A percentile compares a stretch with the other conserved stretches of the same genome.
Evolutionary conservation across 1,139 yeast species (phyloP).

Genomic region (Candida tetrigidarum): DNA sequence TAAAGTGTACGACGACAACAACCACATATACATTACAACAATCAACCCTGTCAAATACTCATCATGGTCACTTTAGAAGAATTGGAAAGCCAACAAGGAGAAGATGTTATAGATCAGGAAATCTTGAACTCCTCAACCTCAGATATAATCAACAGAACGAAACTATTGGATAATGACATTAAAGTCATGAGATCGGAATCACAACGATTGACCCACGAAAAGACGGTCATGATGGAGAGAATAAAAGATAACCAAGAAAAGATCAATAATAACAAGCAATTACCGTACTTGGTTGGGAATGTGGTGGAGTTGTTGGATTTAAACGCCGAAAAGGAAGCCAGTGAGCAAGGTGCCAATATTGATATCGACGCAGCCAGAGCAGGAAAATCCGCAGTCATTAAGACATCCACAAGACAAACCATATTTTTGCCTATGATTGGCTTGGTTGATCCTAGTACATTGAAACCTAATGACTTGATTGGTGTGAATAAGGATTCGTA

Average conservation of each 20-base stretch:
- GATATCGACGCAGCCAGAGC: conserved; percentile 90
- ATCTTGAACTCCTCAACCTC: conserved; percentile 77
- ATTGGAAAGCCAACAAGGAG: conserved; percentile 54
- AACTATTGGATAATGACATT: conserved; percentile 91
- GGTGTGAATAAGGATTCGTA: conserved; percentile 99
- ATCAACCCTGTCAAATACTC: too few relatives aligned
- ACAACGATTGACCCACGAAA: conserved; percentile 90
- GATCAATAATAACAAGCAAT: conserved; percentile 91
- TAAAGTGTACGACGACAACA: neutral
- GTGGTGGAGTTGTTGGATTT: conserved; percentile 93
- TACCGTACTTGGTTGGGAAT: conserved; percentile 97
- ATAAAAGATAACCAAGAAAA: conserved; percentile 97
- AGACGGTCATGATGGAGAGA: conserved; percentile 89
- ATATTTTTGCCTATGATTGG: conserved; percentile 96
- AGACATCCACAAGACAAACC: conserved; percentile 97
- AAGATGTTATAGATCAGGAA: conserved; percentile 72
- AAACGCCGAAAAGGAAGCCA: conserved; percentile 84
- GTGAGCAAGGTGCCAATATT: conserved; percentile 93
- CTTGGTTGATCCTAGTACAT: conserved; percentile 81
- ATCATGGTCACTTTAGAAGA: conserved; percentile 74
- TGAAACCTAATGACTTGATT: conserved; percentile 95
- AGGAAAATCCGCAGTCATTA: conserved; percentile 98
- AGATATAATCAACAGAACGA: conserved; percentile 85
- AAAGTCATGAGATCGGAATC: conserved; percentile 93
- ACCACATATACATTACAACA: neutral